A percentile compares a stretch with the other conserved stretches of the same genome.
Conservation (phyloP, 1,139 yeast genomes). For the Pichia sp. region DNA sequence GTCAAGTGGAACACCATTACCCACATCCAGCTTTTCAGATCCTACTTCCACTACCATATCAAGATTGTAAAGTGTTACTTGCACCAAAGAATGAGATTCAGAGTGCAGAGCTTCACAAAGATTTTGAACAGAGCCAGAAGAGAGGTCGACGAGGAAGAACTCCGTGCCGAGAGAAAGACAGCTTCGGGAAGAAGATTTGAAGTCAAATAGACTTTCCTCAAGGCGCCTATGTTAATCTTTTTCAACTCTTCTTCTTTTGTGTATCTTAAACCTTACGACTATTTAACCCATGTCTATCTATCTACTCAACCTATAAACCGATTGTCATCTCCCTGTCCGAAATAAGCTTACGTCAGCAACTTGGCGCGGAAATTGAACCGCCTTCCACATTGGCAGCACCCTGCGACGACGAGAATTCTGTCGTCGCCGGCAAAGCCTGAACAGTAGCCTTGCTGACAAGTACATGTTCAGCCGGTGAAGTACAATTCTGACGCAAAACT, state of each 20-base stretch:
- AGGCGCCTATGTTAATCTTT: no score
- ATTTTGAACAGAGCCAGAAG: conserved; percentile 96
- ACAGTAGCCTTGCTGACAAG: not conserved
- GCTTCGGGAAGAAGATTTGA: conserved; percentile 80
- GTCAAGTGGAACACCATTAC: conserved; percentile 75
- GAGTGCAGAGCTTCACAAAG: conserved; percentile 91
- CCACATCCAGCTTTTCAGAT: conserved; percentile 87
- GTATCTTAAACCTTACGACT: not conserved
- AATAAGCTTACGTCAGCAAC: not conserved
- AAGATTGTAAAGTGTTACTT: conserved; percentile 97
- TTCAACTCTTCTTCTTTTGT: not conserved
- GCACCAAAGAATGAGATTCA: conserved; percentile 96
- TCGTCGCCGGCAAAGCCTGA: not conserved
- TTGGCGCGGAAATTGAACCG: not conserved
- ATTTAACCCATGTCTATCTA: not conserved
- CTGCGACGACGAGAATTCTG: not conserved
- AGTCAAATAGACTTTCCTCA: conserved; percentile 22
- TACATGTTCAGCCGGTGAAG: no score
- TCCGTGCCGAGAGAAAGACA: conserved; percentile 67
- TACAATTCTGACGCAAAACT: no score
- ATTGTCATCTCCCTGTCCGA: no score
- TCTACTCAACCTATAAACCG: no score
- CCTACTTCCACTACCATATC: conserved; percentile 96
- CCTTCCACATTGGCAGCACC: not conserved
- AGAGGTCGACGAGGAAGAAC: conserved; percentile 74